Base-by-base conservation (phyloP, 1,284 basidiomycete species). In the Boletus holoroseus region DNA sequence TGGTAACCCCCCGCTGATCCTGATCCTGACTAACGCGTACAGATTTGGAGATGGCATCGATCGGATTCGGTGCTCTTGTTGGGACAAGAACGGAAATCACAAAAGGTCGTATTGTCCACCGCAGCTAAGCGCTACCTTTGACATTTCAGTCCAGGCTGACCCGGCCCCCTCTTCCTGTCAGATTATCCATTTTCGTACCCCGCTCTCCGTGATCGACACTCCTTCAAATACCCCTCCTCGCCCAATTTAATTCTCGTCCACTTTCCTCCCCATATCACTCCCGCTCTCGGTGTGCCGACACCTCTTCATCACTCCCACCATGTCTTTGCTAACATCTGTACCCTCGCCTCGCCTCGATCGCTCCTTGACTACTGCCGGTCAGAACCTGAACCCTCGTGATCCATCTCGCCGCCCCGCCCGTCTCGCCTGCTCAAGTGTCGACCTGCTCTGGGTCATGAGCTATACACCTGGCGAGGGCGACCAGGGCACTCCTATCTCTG, bases 401-500 rank as follows among this genome's bases (percentile, higher is more conserved):
- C 28, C 26, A 0, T 13, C 56, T 5, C 7, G 30, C 51, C 62
- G 60, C 40, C 60, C 64, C 54, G 62, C 72, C 50, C 63, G 61
- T 3, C 57, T 58, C 41, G 53, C 65, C 18, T 63, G 67, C 32
- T 82, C 82, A 0, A 66, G 69, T 18, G 64, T 67, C 12, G 76
- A 76, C 48, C 73, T 82, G 61, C 76, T 88, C 54, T 76, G 76
- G 60, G 79, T 88, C 53, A 73, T 77, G 53, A 75, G 72, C 51
- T 86, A 78, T 64, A 70, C 76, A 5, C 83, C 83, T 7, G 65
- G 72, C n/a, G 76, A 82, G 60, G 86, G 85, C 55, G 75, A 76
- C 51, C 64, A 71, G 16, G 81, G 79, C 54, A 72, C 76, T 0
- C 76, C 74, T 40, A 76, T 88, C 60, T 73, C 77, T 36, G 80